Conservation (phyloP, 192 early-diverging fungal genomes). For the Jimgerdemannia lactiflua region DNA sequence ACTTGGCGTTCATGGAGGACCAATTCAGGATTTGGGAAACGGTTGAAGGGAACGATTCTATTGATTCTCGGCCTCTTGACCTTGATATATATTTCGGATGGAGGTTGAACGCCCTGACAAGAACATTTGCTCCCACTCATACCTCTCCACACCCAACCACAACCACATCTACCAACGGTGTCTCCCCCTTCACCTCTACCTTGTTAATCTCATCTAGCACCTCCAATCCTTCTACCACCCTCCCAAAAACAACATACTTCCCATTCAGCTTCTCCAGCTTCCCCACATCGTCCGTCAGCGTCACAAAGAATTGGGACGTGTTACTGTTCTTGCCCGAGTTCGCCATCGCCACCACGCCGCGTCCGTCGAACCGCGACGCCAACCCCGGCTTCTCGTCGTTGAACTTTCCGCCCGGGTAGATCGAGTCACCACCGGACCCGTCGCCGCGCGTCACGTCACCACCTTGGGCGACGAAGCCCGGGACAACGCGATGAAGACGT, state of each 20-base stretch:
- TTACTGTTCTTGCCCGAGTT: slow-evolving; percentile 64
- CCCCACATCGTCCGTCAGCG: slow-evolving; percentile 19
- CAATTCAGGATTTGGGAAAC: no score
- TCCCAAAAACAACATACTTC: slow-evolving; percentile 68
- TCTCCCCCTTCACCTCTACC: slow-evolving; percentile 15
- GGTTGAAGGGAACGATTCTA: no score
- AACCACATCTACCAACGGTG: slow-evolving; percentile 13
- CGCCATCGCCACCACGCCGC: slow-evolving; percentile 48
- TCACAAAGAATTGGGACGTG: slow-evolving; percentile 58
- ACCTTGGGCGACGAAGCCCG: slow-evolving; percentile 36
- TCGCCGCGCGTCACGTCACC: slow-evolving; percentile 42
- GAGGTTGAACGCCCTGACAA: background rate
- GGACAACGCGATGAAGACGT: slow-evolving; percentile 28
- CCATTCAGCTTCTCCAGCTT: slow-evolving; percentile 44
- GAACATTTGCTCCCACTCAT: background rate
- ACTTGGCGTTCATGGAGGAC: no score
- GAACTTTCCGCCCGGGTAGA: slow-evolving; percentile 54
- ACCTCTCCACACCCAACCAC: slow-evolving; percentile 19
- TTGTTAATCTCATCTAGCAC: slow-evolving; percentile 43
- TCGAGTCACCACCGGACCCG: slow-evolving; percentile 52
- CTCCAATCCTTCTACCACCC: slow-evolving; percentile 53
- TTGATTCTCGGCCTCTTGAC: no score
- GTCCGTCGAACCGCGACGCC: slow-evolving; percentile 10
- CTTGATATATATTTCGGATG: background rate
- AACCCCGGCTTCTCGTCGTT: slow-evolving; percentile 51